A percentile compares a stretch with the other conserved stretches of the same genome.
phyloP scores from a whole-genome alignment of 1,139 yeast genomes.

The Saccharomyces hybrid region DNA sequence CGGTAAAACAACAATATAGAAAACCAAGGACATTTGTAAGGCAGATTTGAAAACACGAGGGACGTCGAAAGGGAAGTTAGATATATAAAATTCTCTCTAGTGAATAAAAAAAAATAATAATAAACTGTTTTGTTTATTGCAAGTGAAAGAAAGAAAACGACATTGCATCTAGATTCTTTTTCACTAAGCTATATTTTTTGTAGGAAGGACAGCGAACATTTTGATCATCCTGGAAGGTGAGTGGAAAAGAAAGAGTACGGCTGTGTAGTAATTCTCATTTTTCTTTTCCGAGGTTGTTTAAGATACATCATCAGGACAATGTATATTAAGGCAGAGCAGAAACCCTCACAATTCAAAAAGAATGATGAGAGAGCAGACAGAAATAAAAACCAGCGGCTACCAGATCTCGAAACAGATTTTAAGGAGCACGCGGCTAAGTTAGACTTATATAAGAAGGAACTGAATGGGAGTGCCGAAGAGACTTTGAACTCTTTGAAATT shows the following conservation, averaged over 20 bases:
- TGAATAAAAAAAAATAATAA: no score
- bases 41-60: neutral
- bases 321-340: constrained; percentile 13
- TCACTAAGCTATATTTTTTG: neutral
- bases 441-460: neutral
- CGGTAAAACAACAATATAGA: neutral
- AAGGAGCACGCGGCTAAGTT: neutral
- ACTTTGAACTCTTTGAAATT: constrained; percentile 20
- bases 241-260: constrained; percentile 3
- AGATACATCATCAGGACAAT: constrained; percentile 1
- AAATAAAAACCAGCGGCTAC: neutral
- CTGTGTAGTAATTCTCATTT: neutral
- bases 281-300: neutral
- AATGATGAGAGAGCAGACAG: neutral
- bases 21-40: neutral
- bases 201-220: neutral
- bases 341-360: neutral
- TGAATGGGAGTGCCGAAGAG: neutral
- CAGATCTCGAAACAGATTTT: neutral
- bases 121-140: neutral
- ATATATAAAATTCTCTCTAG: neutral
- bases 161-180: neutral
- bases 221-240: neutral
- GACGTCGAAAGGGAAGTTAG: neutral
- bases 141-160: neutral